Evolutionary conservation across 306 rosid species (phyloP).

Genomic region (Trichosanthes truncata): DNA sequence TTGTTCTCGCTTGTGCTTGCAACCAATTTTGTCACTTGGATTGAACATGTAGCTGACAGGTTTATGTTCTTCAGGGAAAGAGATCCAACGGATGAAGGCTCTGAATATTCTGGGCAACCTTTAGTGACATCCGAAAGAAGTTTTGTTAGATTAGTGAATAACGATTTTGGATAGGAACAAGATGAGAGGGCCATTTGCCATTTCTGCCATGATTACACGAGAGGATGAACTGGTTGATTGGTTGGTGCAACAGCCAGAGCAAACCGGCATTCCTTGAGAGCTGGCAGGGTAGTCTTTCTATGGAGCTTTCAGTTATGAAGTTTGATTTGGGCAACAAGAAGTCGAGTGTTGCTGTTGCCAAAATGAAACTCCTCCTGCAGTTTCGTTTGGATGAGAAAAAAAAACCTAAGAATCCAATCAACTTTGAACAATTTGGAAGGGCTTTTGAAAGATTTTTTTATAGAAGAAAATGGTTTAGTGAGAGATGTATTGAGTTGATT

Average conservation of each 20-base stretch:
- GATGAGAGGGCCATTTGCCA: not conserved
- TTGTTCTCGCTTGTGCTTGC: not conserved
- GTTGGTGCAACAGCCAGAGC: not conserved
- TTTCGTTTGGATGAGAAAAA: not conserved
- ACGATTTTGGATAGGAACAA: not conserved
- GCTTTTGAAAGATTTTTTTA: not conserved
- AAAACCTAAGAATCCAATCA: not conserved
- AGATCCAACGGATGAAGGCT: slow-evolving; percentile 37
- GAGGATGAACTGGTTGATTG: not conserved
- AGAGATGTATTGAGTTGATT: not conserved
- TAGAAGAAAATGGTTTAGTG: not conserved
- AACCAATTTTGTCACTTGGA: not conserved
- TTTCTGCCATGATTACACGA: not conserved
- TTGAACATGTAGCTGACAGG: not conserved
- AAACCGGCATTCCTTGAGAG: not conserved
- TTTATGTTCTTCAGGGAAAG: slow-evolving; percentile 26
- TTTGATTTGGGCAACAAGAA: not conserved
- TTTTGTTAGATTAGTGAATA: not conserved
- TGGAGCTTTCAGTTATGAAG: not conserved
- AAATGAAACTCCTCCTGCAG: not conserved
- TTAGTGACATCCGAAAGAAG: not conserved
- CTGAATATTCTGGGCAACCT: slow-evolving; percentile 28
- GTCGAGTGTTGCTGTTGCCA: not conserved
- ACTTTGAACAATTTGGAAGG: not conserved
- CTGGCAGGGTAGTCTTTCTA: not conserved